These are phyloP conservation scores for Antitrichia curtipendula DNA, from an alignment of 225 moss, liverwort and hornwort species.

Conservation along the genomic window DNA sequence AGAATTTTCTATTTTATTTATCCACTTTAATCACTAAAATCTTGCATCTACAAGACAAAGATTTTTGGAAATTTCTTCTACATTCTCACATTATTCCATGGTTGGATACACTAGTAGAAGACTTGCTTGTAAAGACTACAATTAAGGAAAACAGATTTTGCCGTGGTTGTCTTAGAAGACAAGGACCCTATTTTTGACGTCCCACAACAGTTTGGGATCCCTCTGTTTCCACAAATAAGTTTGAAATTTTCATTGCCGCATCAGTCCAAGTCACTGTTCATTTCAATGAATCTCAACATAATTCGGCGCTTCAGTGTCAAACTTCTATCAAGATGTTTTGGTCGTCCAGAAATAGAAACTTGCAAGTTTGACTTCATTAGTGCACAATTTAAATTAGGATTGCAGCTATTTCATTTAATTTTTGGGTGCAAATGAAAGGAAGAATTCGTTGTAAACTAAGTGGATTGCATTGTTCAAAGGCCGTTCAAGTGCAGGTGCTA, in stretches of 20 bases:
- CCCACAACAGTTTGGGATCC: neutral
- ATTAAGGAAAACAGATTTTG: neutral
- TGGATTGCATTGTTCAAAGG: too few species aligned
- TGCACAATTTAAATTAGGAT: neutral
- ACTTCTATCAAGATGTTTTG: neutral
- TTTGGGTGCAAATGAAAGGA: neutral
- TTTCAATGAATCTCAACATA: neutral
- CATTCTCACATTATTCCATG: neutral
- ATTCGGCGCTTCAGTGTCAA: neutral
- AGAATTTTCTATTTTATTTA: neutral
- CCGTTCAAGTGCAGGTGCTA: too few species aligned
- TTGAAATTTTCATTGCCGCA: neutral
- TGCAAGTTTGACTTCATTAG: neutral
- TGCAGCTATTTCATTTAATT: neutral
- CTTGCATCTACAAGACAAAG: neutral
- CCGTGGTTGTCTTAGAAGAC: neutral
- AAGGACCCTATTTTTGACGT: neutral
- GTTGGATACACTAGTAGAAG: too few species aligned
- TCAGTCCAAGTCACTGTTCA: neutral
- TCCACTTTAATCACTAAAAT: neutral
- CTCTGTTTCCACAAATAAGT: neutral
- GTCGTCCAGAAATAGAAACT: neutral
- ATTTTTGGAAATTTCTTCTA: neutral
- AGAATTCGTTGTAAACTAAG: too few species aligned
- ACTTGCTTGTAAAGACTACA: too few species aligned